Conservation (phyloP, 108 stramenopile species). For the Seminavis robusta region DNA sequence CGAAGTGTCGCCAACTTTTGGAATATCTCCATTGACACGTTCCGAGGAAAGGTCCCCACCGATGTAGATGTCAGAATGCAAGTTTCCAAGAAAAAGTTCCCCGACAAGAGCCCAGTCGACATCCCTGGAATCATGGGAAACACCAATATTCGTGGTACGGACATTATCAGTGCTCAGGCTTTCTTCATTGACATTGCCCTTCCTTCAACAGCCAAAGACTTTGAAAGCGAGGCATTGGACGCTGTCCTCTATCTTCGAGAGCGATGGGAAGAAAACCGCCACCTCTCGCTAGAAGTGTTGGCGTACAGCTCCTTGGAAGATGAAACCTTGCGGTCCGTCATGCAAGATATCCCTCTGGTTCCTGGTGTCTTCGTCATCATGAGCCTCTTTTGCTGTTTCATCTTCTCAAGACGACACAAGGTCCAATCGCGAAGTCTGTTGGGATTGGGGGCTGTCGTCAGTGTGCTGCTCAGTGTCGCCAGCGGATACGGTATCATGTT, state of each 20-base stretch:
- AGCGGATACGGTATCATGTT: conserved; percentile 18
- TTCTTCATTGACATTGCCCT: conserved; percentile 10
- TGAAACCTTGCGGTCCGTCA: conserved; percentile 7
- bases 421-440: conserved; percentile 15
- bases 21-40: conserved; percentile 8
- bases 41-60: neutral
- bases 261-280: neutral
- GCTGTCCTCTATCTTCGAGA: neutral
- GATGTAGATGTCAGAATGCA: conserved; percentile 8
- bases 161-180: neutral
- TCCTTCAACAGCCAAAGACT: conserved; percentile 8
- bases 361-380: conserved; percentile 14
- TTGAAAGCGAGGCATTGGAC: conserved; percentile 17
- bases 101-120: conserved; percentile 1
- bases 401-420: conserved; percentile 14
- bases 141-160: neutral
- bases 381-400: conserved; percentile 9
- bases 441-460: conserved; percentile 18
- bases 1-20: conserved; percentile 6
- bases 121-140: conserved; percentile 5
- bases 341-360: conserved; percentile 10
- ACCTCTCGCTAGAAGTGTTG: neutral
- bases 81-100: conserved; percentile 1
- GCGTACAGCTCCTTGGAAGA: conserved; percentile 2
- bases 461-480: conserved; percentile 12